Evolutionary conservation across 108 stramenopile species (phyloP), one percentile per base, ranked within the genome.

Genomic region (Bacterosira constricta): DNA sequence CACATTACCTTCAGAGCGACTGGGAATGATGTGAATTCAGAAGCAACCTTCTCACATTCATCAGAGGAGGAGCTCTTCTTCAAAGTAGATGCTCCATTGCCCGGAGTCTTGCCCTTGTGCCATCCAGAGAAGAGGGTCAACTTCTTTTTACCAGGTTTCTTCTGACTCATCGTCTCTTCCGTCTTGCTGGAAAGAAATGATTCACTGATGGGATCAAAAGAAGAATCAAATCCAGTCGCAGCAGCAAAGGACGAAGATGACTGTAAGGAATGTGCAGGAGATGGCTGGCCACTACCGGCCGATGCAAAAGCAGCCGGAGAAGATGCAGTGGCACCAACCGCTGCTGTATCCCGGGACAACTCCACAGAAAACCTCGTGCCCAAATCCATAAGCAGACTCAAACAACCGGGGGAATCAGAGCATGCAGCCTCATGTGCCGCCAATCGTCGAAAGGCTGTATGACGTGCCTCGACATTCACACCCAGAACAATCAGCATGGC

Each of bases 401-500:
- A 79, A 59, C 93, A 95, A 30, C 80, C 29, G 7, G 88, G 78
- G 25, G 86, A 84, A 71, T 88, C 90, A 66, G 85, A 83, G 77
- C 90, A 95, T 0, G 90, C 88, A 1, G 93, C 89, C 62, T 95
- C 93, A 52, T 95, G 93, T 50, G 92, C 70, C 46, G 89, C 84
- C 50, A 89, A 63, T 15, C 93, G 69, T 21, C 93, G 88, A 81
- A 95, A 95, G 20, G 90, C 90, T 0, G 90, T 91, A 64, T 95
- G 93, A 11, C 84, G 66, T 4, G 88, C 77, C 25, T 83, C 68
- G 0, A 88, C 87, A 73, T 92, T 84, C 4, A 81, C 85, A 27
- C 93, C 93, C 85, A 91, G 77, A 12, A 84, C 73, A 31, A 92
- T 70, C 11, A 91, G 77, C 18, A 95, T 85, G 13, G 89, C 86